Evolutionary conservation across 2,329 filamentous ascomycete species (phyloP), one percentile per base, ranked within the genome.

Genomic region (Fusarium sp.): DNA sequence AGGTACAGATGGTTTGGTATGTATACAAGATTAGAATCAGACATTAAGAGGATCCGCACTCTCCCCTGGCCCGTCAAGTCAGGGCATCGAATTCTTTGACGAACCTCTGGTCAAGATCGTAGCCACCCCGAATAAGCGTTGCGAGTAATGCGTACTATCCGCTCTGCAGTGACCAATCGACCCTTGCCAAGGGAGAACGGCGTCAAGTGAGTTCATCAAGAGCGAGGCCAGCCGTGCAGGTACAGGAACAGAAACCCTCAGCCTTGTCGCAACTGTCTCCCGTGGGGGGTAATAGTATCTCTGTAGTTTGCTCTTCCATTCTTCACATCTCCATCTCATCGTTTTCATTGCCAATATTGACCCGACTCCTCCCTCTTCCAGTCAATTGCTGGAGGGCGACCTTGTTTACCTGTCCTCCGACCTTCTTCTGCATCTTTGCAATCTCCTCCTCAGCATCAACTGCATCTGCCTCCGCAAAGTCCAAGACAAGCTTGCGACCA

Each of bases 381-480:
- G 91, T 95, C 76, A 98, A 90, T 78, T 93, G 90, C 81, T 97
- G 93, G 75, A 97, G 83, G 73, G 92, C 92, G 75, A 98, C 91
- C 82, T 94, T 96, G 82, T 96, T 92, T 78, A 92, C 88, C 82
- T 98, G 95, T 63, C 90, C 89, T 65, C 92, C 92, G 76, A 96
- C 91, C 86, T 97, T 99, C 85, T 92, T 92, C 81, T 97, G 93
- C 91, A 99, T 97, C 83, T 93, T 95, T 78, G 92, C 90, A 76
- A 99, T 96, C 81, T 98, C 94, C 80, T 94, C 93, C 82, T 99
- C 96, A 5, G 96, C 90, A 81, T 98, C 94, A 70, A 96, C 85
- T 37, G 92, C 87, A 74, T 98, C 96, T 68, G 91, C 92, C 74
- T 93, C 90, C 37, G 94, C 95, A 81, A 94, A 98, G 77, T 97